A percentile compares a stretch with the other conserved stretches of the same genome.
These are phyloP conservation scores for Trematosphaeria pertusa DNA, from an alignment of 2,329 filamentous ascomycete species.

Conservation along the genomic window DNA sequence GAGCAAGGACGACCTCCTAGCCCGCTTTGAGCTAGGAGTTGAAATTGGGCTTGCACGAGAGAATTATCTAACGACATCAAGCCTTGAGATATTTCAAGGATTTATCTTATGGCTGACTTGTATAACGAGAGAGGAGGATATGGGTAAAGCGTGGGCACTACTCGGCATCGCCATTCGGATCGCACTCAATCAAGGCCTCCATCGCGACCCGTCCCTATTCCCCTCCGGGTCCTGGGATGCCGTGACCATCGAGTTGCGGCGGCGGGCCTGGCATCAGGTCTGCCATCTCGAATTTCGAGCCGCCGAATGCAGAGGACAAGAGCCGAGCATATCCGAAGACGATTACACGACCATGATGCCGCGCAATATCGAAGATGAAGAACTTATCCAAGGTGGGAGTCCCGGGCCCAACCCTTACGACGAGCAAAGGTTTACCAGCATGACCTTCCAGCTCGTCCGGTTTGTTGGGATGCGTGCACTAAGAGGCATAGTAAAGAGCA, in stretches of 20 bases:
- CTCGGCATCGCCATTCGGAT: constrained; percentile 47
- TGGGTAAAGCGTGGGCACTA: constrained; percentile 49
- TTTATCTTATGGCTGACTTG: constrained; percentile 48
- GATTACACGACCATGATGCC: constrained; percentile 48
- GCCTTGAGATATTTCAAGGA: constrained; percentile 46
- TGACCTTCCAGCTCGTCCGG: constrained; percentile 46
- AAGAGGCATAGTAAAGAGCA: constrained; percentile 45
- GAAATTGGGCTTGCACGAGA: constrained; percentile 46
- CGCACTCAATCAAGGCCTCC: constrained; percentile 46
- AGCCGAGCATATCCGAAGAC: constrained; percentile 46
- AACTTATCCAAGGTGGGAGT: constrained; percentile 45
- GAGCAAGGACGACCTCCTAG: constrained; percentile 39
- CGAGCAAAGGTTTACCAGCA: constrained; percentile 41
- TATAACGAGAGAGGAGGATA: constrained; percentile 47
- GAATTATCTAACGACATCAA: constrained; percentile 47
- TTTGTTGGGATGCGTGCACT: constrained; percentile 43
- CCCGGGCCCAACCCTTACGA: constrained; percentile 39
- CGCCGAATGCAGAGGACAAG: constrained; percentile 49
- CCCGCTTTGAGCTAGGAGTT: constrained; percentile 42
- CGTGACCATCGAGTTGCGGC: constrained; percentile 46
- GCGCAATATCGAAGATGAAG: constrained; percentile 48
- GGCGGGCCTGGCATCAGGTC: constrained; percentile 47
- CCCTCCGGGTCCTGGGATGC: constrained; percentile 45
- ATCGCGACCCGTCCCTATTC: constrained; percentile 47
- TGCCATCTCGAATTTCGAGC: constrained; percentile 48